phyloP scores from a whole-genome alignment of 2,329 filamentous ascomycete genomes.

The Exophiala bonariae region DNA sequence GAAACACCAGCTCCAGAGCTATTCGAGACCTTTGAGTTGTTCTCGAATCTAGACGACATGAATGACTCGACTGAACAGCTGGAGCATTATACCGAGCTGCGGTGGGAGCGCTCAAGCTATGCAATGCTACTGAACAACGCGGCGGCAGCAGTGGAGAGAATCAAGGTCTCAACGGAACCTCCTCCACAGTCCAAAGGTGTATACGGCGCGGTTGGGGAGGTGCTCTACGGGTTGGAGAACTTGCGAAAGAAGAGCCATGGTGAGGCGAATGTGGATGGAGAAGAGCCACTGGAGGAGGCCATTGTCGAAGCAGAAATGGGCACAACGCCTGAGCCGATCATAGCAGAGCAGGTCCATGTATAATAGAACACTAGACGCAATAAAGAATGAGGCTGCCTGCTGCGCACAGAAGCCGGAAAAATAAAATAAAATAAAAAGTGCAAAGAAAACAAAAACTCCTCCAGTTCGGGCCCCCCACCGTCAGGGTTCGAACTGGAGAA shows the following conservation, averaged over 20 bases:
- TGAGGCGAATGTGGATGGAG: constrained; percentile 20
- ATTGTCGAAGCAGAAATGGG: no score
- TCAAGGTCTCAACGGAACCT: constrained; percentile 1
- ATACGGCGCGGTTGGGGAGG: constrained; percentile 27
- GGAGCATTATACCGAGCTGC: constrained; percentile 4
- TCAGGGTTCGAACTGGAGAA: no score
- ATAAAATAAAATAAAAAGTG: no score
- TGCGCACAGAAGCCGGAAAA: no score
- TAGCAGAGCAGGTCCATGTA: no score
- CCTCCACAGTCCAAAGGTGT: constrained; percentile 4
- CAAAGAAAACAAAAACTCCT: no score
- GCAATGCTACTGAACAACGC: constrained; percentile 20
- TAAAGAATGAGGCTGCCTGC: no score
- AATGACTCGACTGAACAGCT: neutral
- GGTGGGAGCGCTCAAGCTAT: constrained; percentile 21
- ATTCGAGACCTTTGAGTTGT: constrained; percentile 22
- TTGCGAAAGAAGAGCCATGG: constrained; percentile 36
- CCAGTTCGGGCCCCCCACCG: no score
- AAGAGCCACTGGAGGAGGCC: constrained; percentile 12
- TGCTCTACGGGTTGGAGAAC: constrained; percentile 41
- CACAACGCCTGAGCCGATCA: no score
- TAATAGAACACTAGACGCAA: no score
- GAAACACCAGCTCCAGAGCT: constrained; percentile 6
- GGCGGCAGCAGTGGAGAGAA: neutral
- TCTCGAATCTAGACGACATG: constrained; percentile 5